Conservation (phyloP, 805 yeast species). For the Ogataea paraovalis region DNA sequence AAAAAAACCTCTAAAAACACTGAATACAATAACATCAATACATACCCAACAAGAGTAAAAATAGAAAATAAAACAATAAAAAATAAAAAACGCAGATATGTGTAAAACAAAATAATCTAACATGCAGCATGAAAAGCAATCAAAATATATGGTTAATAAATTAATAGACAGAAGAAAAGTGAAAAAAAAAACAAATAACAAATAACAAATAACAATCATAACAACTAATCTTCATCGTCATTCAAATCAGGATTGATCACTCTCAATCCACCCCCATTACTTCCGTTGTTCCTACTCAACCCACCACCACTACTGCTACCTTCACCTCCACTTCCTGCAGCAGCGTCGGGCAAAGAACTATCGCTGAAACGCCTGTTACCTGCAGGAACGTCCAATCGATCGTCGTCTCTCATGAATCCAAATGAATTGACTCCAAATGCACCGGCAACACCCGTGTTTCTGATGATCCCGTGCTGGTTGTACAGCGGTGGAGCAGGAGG, state of each 20-base stretch:
- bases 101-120: no score
- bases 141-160: background rate
- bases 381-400: slow-evolving; percentile 21
- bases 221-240: slow-evolving; percentile 6
- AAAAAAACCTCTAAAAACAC: no score
- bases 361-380: slow-evolving; percentile 32
- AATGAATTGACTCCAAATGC: slow-evolving; percentile 17
- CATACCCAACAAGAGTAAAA: no score
- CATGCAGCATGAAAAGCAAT: no score
- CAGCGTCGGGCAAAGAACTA: slow-evolving; percentile 34
- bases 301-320: background rate
- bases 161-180: background rate
- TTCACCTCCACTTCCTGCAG: slow-evolving; percentile 19
- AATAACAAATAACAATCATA: background rate
- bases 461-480: background rate
- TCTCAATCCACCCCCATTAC: slow-evolving; percentile 25
- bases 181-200: background rate
- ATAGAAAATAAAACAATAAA: no score
- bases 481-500: slow-evolving; percentile 8
- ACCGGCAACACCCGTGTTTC: slow-evolving; percentile 5
- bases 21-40: no score
- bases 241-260: slow-evolving; percentile 33
- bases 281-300: background rate
- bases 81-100: no score
- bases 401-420: slow-evolving; percentile 23